Conservation (phyloP, 495 filamentous ascomycete genomes). For the Neurospora sp. region DNA sequence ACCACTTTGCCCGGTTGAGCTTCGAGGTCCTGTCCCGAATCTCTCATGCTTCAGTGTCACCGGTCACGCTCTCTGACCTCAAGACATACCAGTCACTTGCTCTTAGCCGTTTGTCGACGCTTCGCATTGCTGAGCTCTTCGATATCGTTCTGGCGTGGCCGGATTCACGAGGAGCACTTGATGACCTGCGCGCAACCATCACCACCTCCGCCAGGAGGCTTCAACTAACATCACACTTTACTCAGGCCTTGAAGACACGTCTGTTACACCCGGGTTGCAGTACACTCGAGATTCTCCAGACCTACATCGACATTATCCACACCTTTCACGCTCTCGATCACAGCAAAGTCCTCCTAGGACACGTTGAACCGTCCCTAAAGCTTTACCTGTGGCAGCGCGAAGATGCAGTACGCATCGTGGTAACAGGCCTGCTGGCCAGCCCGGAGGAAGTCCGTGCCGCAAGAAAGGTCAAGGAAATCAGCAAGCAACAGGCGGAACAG, state of each 20-base stretch:
- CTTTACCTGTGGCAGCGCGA: slow-evolving; percentile 87
- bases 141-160: slow-evolving; percentile 85
- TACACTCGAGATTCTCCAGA: slow-evolving; percentile 76
- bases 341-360: slow-evolving; percentile 81
- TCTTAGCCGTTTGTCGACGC: slow-evolving; percentile 62
- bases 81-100: slow-evolving; percentile 76
- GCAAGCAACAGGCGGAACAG: slow-evolving; percentile 5
- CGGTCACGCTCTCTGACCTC: slow-evolving; percentile 49
- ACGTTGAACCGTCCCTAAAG: slow-evolving; percentile 73
- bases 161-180: slow-evolving; percentile 64
- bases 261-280: slow-evolving; percentile 82
- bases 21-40: slow-evolving; percentile 48
- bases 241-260: slow-evolving; percentile 53
- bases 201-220: slow-evolving; percentile 45
- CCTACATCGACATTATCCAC: slow-evolving; percentile 88
- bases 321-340: slow-evolving; percentile 84
- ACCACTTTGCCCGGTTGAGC: slow-evolving; percentile 55
- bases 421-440: slow-evolving; percentile 72
- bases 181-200: slow-evolving; percentile 54
- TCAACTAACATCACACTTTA: slow-evolving; percentile 65
- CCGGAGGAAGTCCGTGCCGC: slow-evolving; percentile 32
- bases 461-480: slow-evolving; percentile 27
- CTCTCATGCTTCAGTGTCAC: slow-evolving; percentile 12
- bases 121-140: slow-evolving; percentile 76
- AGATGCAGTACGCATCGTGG: slow-evolving; percentile 81